A percentile compares a stretch with the other conserved stretches of the same genome.
Evolutionary conservation across 164 flowering plant genomes (phyloP).

Genomic region (Nelumbo lutea): DNA sequence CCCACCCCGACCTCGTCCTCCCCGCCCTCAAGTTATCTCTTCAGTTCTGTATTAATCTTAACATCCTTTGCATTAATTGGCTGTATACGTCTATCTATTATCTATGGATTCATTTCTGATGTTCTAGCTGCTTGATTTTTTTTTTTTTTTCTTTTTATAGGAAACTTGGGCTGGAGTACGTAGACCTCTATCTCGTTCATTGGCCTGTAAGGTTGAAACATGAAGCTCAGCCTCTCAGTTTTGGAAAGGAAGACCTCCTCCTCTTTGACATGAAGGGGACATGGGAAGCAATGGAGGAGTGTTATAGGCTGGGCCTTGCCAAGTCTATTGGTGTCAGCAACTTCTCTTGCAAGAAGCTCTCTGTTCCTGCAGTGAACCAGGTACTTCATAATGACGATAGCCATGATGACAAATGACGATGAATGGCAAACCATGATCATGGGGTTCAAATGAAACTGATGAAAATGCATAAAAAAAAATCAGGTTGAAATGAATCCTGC

Average conservation of each 20-base stretch:
- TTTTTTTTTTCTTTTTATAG: not conserved
- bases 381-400: too few species aligned
- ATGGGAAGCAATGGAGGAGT: slow-evolving; percentile 25
- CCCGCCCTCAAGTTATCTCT: slow-evolving; percentile 29
- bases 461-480: too few species aligned
- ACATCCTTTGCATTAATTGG: not conserved
- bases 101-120: not conserved
- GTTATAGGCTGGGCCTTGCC: slow-evolving; percentile 18
- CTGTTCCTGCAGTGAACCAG: slow-evolving; percentile 21
- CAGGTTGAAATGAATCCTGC: too few species aligned
- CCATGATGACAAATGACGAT: too few species aligned
- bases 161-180: slow-evolving; percentile 31
- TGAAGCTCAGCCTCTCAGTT: not conserved
- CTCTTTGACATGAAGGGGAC: slow-evolving; percentile 10
- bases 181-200: slow-evolving; percentile 40
- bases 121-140: too few species aligned
- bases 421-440: too few species aligned
- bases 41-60: slow-evolving; percentile 12
- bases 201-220: slow-evolving; percentile 26
- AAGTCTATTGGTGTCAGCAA: slow-evolving; percentile 33
- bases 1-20: slow-evolving; percentile 9
- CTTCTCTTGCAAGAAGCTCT: slow-evolving; percentile 21
- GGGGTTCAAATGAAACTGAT: not conserved
- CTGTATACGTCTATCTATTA: not conserved
- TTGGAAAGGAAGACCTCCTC: slow-evolving; percentile 4